Conservation (phyloP, 495 filamentous ascomycete species). For the Copromyces sp. region DNA sequence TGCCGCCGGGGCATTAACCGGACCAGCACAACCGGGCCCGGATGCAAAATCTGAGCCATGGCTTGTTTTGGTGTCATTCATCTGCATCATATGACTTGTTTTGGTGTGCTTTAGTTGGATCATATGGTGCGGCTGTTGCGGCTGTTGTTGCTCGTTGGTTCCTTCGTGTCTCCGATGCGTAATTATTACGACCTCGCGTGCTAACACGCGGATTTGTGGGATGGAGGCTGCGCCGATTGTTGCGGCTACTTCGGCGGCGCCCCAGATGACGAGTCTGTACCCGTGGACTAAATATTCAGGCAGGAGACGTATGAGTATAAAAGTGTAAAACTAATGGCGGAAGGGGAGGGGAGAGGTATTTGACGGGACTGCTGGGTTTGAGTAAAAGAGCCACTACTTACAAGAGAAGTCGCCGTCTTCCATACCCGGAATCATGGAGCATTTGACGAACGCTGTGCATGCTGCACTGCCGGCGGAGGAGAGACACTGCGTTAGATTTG, state of each 20-base stretch:
- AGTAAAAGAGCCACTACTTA: conserved; percentile 1
- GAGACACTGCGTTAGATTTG: background rate
- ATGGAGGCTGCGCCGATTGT: conserved; percentile 27
- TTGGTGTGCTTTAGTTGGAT: background rate
- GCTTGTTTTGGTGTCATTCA: background rate
- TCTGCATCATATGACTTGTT: background rate
- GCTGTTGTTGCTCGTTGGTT: background rate
- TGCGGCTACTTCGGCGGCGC: conserved; percentile 21
- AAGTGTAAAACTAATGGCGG: background rate
- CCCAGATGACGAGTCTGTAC: conserved; percentile 21
- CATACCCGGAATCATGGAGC: conserved; percentile 14
- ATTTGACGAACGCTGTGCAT: conserved; percentile 21
- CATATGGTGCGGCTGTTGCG: background rate
- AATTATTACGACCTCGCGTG: conserved; percentile 10
- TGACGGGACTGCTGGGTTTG: background rate
- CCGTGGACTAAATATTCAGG: conserved; percentile 10
- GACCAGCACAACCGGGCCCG: background rate
- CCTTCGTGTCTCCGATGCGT: conserved; percentile 5
- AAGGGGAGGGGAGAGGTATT: background rate
- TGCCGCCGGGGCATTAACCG: background rate
- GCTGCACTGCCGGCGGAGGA: conserved; percentile 13
- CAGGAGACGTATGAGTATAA: background rate
- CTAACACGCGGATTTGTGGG: conserved; percentile 22
- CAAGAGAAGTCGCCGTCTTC: conserved; percentile 17
- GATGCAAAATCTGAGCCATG: background rate